Evolutionary conservation across 805 yeast genomes (phyloP).

Genomic region (Saccharomycopsis sp.): DNA sequence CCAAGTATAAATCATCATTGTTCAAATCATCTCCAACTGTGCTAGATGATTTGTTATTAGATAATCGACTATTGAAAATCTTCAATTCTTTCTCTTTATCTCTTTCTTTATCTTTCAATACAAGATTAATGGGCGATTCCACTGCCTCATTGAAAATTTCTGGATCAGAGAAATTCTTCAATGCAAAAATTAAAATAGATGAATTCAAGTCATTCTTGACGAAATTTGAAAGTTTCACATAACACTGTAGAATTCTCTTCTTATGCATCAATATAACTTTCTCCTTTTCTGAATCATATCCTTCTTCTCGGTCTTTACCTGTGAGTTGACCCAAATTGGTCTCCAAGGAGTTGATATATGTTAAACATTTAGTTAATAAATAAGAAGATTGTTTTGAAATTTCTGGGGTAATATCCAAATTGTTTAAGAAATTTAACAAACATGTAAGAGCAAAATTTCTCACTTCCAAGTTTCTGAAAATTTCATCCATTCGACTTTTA

Average conservation of each 20-base stretch:
- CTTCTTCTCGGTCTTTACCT: conserved; percentile 20
- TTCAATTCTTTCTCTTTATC: conserved; percentile 20
- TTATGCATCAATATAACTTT: conserved; percentile 32
- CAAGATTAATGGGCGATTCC: background rate
- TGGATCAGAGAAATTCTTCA: conserved; percentile 40
- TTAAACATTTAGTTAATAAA: conserved; percentile 37
- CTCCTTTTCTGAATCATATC: conserved; percentile 25
- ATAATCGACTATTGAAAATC: conserved; percentile 8
- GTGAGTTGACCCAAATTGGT: conserved; percentile 26
- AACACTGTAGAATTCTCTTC: conserved; percentile 40
- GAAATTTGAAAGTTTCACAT: conserved; percentile 30
- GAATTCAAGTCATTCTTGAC: conserved; percentile 33
- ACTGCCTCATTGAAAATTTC: conserved; percentile 23
- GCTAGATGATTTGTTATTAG: conserved; percentile 4
- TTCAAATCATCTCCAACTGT: conserved; percentile 17
- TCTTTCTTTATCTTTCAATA: conserved; percentile 20
- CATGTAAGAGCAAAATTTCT: conserved; percentile 55
- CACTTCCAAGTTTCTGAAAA: conserved; percentile 40
- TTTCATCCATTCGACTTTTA: conserved; percentile 25
- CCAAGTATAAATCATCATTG: conserved; percentile 19
- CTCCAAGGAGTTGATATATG: conserved; percentile 30
- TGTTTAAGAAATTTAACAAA: conserved; percentile 43
- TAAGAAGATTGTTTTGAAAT: conserved; percentile 40
- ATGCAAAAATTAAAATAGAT: conserved; percentile 32
- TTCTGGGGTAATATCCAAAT: conserved; percentile 34